Conservation (phyloP, 495 filamentous ascomycete genomes). For the Penicillium egyptiacum region DNA sequence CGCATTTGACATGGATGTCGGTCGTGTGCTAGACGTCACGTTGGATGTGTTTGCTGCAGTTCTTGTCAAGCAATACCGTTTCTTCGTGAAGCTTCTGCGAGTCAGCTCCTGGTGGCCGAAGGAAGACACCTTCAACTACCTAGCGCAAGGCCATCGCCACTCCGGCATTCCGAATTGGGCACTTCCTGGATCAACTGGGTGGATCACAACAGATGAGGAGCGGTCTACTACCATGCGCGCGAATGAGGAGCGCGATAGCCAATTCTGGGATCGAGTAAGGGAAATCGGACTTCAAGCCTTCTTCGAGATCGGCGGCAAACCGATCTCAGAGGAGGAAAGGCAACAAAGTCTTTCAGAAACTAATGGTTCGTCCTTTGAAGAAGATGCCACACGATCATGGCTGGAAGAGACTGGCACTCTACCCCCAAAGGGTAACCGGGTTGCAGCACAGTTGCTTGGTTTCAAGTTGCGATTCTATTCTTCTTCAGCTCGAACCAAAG, state of each 20-base stretch:
- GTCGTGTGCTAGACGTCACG: slow-evolving; percentile 88
- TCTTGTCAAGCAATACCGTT: slow-evolving; percentile 79
- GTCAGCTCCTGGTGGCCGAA: slow-evolving; percentile 97
- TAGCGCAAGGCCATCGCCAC: slow-evolving; percentile 36
- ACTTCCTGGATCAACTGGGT: slow-evolving; percentile 61
- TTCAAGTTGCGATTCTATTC: slow-evolving; percentile 98
- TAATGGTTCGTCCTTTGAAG: slow-evolving; percentile 42
- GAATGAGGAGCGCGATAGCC: slow-evolving; percentile 63
- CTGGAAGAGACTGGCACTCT: slow-evolving; percentile 74
- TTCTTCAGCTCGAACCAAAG: slow-evolving; percentile 62
- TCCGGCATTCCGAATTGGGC: slow-evolving; percentile 79
- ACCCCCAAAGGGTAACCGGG: slow-evolving; percentile 80
- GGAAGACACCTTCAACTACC: slow-evolving; percentile 36
- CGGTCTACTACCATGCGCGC: slow-evolving; percentile 48
- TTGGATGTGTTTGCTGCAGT: slow-evolving; percentile 85
- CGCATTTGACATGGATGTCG: slow-evolving; percentile 91
- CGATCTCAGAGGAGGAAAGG: slow-evolving; percentile 49
- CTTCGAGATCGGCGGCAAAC: slow-evolving; percentile 76
- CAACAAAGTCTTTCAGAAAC: slow-evolving; percentile 46
- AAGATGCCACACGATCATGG: slow-evolving; percentile 63
- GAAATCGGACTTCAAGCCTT: slow-evolving; percentile 76
- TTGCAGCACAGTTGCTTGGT: slow-evolving; percentile 90
- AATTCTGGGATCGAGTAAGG: slow-evolving; percentile 81
- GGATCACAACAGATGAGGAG: slow-evolving; percentile 63
- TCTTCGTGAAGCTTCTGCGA: slow-evolving; percentile 88